Evolutionary conservation across 176 grass and related monocot genomes (phyloP).

Genomic region (Bolboschoenus planiculmis): DNA sequence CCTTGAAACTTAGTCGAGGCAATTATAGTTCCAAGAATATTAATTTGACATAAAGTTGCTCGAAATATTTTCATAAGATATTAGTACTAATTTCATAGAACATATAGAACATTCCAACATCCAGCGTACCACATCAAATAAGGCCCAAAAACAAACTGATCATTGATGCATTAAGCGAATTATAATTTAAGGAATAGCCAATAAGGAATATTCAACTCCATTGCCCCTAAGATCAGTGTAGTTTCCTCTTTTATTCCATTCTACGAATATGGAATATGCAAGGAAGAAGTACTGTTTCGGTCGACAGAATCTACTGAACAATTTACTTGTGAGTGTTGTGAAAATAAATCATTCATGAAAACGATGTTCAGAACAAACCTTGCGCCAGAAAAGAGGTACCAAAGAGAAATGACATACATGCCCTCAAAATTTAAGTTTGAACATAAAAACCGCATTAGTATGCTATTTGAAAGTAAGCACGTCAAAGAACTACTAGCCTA

Average conservation of each 20-base stretch:
- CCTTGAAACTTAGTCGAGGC: too few relatives aligned
- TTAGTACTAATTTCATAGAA: too few relatives aligned
- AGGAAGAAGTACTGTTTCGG: too few relatives aligned
- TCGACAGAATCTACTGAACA: neutral
- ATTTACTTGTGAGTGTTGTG: neutral
- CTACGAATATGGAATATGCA: neutral
- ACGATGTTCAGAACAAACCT: neutral
- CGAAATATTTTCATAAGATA: too few relatives aligned
- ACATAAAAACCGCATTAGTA: neutral
- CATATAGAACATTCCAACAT: too few relatives aligned
- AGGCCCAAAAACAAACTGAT: neutral
- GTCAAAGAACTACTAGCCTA: constrained; percentile 32
- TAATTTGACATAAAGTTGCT: too few relatives aligned
- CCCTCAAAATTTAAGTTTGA: constrained; percentile 11
- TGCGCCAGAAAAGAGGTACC: neutral
- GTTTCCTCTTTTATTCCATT: neutral
- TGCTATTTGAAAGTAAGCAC: constrained; percentile 10
- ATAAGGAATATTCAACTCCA: neutral
- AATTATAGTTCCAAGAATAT: too few relatives aligned
- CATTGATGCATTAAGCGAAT: neutral
- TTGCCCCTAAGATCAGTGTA: neutral
- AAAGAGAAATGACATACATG: constrained; percentile 5
- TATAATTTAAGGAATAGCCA: too few relatives aligned
- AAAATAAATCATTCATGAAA: constrained; percentile 22
- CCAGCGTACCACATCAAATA: neutral